Base-by-base conservation (phyloP, 140 eudicot species). In the Erigeron philadelphicus region DNA sequence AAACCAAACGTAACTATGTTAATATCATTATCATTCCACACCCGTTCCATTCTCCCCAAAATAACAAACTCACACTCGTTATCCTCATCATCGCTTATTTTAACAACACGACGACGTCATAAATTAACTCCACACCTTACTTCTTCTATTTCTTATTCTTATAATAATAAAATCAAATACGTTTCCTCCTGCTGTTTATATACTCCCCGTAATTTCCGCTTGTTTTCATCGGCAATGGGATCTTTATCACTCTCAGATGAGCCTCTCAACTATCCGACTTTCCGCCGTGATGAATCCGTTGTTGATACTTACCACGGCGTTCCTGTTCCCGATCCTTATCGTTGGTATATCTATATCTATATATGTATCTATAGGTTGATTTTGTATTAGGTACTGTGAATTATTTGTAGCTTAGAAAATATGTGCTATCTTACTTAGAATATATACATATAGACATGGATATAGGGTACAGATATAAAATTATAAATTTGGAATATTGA, bases 261-360 rank as follows among this genome's bases (percentile, higher is more conserved):
- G 43, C 75, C 81, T 45, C 63, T 86, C 48, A 74, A 17, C 15
- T 92, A 92, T 58, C 96, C 96, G 0, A 15, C 66, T 2, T 68
- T 81, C 59, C 88, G 98, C 45, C 89, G 96, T 11, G 98, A 92
- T 59, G 96, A 88, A 1, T 79, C 98, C 71, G 88, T 89, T 7
- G 85, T 92, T 13, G 98, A 92, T 75, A 68, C 79, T 72, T 92
- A 92, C 79, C 96, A 86, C 63, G 98, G 96, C 60, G 85, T 86
- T 12, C 50, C 54, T 17, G 88, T 89, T 66, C 79, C 96, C 67
- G 98, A 92, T 70, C 96, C 98, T 69, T 88, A 92, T 56, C 82
- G 98, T 57, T 86, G 98, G 98, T 88, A 84, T 31, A 1, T 7
- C 64, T 46, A 47, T 17, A 13, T 11, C 13, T 12, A 18, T 59